Percentiles rank a stretch among this genome's conserved stretches.
Conservation (phyloP, 2,329 filamentous ascomycete species). For the Cytospora leucostoma region DNA sequence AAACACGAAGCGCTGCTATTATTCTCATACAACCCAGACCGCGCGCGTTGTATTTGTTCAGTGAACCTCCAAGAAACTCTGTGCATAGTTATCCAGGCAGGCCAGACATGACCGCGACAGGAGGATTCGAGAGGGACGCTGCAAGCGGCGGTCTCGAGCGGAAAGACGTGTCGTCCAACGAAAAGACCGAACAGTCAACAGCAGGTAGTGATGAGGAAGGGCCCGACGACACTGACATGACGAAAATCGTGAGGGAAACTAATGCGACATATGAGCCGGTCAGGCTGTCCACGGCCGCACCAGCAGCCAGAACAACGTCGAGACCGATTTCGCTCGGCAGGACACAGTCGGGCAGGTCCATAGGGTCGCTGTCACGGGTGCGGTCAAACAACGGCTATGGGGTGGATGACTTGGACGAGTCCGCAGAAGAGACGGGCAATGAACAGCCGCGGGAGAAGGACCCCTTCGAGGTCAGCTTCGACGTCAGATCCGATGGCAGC, state of each 20-base stretch:
- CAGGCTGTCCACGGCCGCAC: constrained; percentile 25
- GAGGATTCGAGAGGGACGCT: not conserved
- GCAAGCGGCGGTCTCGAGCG: not conserved
- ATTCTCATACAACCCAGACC: too few species aligned
- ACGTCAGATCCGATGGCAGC: constrained; percentile 51
- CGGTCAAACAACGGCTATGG: constrained; percentile 50
- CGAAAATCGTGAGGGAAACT: constrained; percentile 5
- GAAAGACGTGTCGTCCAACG: constrained; percentile 1
- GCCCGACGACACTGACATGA: constrained; percentile 17
- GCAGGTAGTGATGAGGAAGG: constrained; percentile 2
- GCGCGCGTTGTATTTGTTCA: not conserved
- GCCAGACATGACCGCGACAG: constrained; percentile 26
- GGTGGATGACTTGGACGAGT: constrained; percentile 37
- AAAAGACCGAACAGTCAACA: constrained; percentile 27
- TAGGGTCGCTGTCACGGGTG: constrained; percentile 33
- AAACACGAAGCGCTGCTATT: too few species aligned
- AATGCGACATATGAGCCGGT: constrained; percentile 33
- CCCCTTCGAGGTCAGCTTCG: constrained; percentile 68
- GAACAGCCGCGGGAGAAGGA: constrained; percentile 39
- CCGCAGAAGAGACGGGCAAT: constrained; percentile 22
- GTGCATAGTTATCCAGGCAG: not conserved
- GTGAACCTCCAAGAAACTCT: not conserved
- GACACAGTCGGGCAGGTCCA: constrained; percentile 16
- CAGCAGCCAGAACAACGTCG: constrained; percentile 13
- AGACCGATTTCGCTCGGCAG: constrained; percentile 10